Percentiles rank a stretch among this genome's conserved stretches.
phyloP scores from a whole-genome alignment of 805 yeast genomes.

The Crinitomyces ghanaensis region DNA sequence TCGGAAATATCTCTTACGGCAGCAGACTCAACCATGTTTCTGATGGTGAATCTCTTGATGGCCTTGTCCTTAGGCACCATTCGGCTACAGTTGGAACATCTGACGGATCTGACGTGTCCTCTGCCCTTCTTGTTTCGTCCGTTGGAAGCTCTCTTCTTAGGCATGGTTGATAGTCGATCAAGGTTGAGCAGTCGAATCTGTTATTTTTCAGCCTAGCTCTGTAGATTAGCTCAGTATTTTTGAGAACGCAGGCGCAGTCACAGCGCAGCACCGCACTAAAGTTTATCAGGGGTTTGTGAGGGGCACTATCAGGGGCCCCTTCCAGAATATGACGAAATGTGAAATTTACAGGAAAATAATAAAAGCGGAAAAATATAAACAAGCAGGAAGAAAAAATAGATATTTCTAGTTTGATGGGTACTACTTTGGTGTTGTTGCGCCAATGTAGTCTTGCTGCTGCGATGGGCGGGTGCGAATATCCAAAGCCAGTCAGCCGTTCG shows the following conservation, averaged over 20 bases:
- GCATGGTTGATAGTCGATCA: conserved; percentile 51
- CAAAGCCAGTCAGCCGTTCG: too few species aligned
- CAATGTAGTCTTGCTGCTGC: too few species aligned
- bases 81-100: conserved; percentile 99
- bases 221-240: background rate
- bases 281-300: background rate
- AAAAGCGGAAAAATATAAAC: too few species aligned
- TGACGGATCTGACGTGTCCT: conserved; percentile 99
- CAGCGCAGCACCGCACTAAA: too few species aligned
- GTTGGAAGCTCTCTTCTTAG: conserved; percentile 99
- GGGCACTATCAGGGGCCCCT: too few species aligned
- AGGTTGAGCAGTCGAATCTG: background rate
- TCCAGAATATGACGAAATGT: too few species aligned
- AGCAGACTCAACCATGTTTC: conserved; percentile 99
- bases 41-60: conserved; percentile 99
- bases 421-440: too few species aligned
- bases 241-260: background rate
- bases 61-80: conserved; percentile 99
- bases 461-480: too few species aligned
- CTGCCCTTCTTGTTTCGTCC: conserved; percentile 99
- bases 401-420: too few species aligned
- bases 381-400: too few species aligned
- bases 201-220: background rate
- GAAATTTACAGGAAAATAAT: too few species aligned
- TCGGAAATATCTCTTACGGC: conserved; percentile 98